Base-by-base conservation (phyloP, 306 rosid genomes). In the Trichosanthes cucumerina region DNA sequence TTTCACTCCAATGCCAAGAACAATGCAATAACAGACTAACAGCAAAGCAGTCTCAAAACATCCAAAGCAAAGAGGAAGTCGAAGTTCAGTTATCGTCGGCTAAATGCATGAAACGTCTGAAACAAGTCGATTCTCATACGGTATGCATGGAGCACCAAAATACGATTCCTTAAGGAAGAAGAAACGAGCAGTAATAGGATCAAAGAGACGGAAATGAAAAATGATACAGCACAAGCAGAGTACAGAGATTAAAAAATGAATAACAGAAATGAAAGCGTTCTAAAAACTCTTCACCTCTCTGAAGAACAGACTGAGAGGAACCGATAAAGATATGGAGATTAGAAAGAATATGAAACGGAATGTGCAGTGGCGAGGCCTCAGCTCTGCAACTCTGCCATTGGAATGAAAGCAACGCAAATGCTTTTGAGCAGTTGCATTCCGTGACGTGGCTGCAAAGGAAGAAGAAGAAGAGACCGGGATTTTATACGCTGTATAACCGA, bases 381-480 rank as follows among this genome's bases (percentile, higher is more conserved):
- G 57, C 39, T 46, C 76, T 71, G 76, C 57, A 68, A 24, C 56
- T 71, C 76, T 71, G 76, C 38, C 36, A 46, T 24, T 23, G 34
- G 39, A 70, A 70, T 21, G 54, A 23, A 66, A 69, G 75, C 53
- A 68, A 69, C 24, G 50, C 34, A 18, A 68, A 23, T 70, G 76
- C 11, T 44, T 24, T 43, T 23, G 18, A 71, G 53, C 57, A 71
- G 76, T 71, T 71, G 33, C 14, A 11, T 41, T 69, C 36, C 19
- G 75, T 68, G 75, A 68, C 75, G 75, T 68, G 75, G 75, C 76
- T 11, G 11, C 21, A 16, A 39, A 46, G 36, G 56, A 44, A 44
- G 76, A n/a, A 38, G 43, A 66, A 5, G 31, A 71, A 44, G 4
- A n/a, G 57, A 43, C 57, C 39, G 57, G 76, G 76, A 57, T 24